A percentile compares a stretch with the other conserved stretches of the same genome.
These are phyloP conservation scores for Singerocomus inundabilis DNA, from an alignment of 1,284 basidiomycete genomes.

Conservation along the genomic window DNA sequence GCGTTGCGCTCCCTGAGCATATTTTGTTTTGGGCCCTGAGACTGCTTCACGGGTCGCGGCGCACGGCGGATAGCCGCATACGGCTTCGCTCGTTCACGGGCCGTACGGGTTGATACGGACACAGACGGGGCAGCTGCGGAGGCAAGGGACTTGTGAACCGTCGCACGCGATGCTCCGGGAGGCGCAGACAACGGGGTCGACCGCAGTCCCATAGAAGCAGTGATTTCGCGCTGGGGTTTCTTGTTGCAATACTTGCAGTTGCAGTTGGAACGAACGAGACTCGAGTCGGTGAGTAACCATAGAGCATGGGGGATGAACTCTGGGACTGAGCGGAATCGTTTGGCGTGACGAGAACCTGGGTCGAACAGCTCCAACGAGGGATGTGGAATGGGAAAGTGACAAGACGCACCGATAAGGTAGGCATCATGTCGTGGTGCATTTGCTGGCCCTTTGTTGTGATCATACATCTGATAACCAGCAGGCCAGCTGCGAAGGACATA, in stretches of 20 bases:
- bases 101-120: slow-evolving; percentile 11
- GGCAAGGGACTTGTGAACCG: slow-evolving; percentile 2
- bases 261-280: slow-evolving; percentile 51
- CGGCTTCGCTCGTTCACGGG: slow-evolving; percentile 36
- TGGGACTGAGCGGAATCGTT: slow-evolving; percentile 70
- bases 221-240: slow-evolving; percentile 65
- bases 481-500: slow-evolving; percentile 70
- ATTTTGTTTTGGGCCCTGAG: slow-evolving; percentile 44
- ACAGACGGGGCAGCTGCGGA: not conserved
- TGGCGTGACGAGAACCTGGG: slow-evolving; percentile 43
- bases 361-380: not conserved
- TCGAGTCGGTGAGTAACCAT: slow-evolving; percentile 67
- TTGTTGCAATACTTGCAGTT: slow-evolving; percentile 78
- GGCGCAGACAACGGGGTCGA: slow-evolving; percentile 31
- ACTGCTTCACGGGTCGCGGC: slow-evolving; percentile 40
- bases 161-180: slow-evolving; percentile 13
- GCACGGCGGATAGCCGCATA: slow-evolving; percentile 58
- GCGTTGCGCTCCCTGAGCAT: slow-evolving; percentile 57
- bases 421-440: slow-evolving; percentile 63
- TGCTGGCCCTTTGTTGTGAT: slow-evolving; percentile 66
- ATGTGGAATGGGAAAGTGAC: not conserved
- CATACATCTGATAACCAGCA: slow-evolving; percentile 64
- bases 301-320: slow-evolving; percentile 80
- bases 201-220: slow-evolving; percentile 53
- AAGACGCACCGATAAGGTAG: slow-evolving; percentile 66